phyloP scores from a whole-genome alignment of 225 moss, liverwort and hornwort genomes.

The Climacium dendroides region DNA sequence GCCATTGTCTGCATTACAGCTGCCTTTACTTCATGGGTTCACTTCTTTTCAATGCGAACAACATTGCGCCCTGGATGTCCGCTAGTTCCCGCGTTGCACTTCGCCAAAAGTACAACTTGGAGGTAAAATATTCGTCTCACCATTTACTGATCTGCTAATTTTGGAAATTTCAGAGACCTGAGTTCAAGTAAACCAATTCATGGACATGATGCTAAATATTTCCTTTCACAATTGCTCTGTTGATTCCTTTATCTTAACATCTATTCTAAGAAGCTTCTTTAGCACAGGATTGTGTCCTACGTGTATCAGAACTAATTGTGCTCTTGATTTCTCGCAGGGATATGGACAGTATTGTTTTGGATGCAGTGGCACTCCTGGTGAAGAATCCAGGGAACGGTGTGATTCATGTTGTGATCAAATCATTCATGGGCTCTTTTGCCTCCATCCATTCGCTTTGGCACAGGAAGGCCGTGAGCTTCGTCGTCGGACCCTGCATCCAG shows the following conservation, averaged over 20 bases:
- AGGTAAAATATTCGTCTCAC: constrained; percentile 16
- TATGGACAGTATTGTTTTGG: constrained; percentile 41
- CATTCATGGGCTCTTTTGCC: constrained; percentile 39
- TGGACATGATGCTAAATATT: not conserved
- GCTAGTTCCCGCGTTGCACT: constrained; percentile 51
- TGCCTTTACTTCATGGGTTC: constrained; percentile 54
- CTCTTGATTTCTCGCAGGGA: constrained; percentile 30
- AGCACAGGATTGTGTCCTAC: not conserved
- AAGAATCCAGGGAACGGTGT: constrained; percentile 49
- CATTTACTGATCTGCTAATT: not conserved
- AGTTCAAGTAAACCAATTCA: not conserved
- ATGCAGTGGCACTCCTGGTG: constrained; percentile 42
- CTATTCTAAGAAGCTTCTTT: not conserved
- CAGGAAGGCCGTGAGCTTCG: constrained; percentile 90
- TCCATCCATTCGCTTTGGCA: constrained; percentile 60
- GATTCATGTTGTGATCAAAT: constrained; percentile 40
- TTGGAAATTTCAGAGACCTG: not conserved
- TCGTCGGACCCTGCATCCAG: constrained; percentile 56
- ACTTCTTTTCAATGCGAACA: constrained; percentile 48
- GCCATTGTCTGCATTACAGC: constrained; percentile 61
- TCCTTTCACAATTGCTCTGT: not conserved
- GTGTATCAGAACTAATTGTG: not conserved
- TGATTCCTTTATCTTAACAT: not conserved
- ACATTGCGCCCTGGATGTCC: constrained; percentile 56
- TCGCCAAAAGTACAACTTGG: constrained; percentile 60